Conservation (phyloP, 305 asterid species). For the Fraxinus nigra region DNA sequence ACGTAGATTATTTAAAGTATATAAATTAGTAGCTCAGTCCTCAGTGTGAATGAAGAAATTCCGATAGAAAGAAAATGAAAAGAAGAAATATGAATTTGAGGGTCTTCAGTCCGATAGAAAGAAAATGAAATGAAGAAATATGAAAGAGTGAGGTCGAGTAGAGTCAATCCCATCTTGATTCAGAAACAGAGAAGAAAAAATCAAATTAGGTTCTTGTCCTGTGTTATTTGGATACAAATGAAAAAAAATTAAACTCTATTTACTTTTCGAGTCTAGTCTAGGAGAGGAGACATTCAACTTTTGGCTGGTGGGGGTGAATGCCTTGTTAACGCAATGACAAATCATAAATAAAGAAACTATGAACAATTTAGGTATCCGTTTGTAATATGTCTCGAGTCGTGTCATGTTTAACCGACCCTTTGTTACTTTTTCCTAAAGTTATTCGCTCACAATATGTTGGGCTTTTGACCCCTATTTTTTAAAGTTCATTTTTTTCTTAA, state of each 20-base stretch:
- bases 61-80: neutral
- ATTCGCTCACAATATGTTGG: neutral
- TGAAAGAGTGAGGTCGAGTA: neutral
- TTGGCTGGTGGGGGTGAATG: neutral
- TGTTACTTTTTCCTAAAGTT: neutral
- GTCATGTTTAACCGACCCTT: neutral
- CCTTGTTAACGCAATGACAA: neutral
- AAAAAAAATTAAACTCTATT: neutral
- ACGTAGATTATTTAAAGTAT: neutral
- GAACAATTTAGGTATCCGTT: neutral
- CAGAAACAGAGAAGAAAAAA: neutral
- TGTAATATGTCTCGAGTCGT: neutral
- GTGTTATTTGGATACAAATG: neutral
- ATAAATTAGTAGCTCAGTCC: neutral
- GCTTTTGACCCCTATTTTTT: neutral
- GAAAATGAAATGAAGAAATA: no score
- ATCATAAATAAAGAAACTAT: neutral
- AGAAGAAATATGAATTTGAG: neutral
- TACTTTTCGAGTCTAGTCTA: neutral
- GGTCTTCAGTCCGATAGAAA: no score
- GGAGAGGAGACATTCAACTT: neutral
- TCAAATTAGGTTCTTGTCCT: neutral
- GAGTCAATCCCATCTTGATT: neutral
- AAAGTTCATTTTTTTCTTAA: neutral
- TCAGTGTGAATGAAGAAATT: neutral